These are phyloP conservation scores for Penicillium aurantiogriseum DNA, from an alignment of 2,329 filamentous ascomycete species.

Conservation along the genomic window DNA sequence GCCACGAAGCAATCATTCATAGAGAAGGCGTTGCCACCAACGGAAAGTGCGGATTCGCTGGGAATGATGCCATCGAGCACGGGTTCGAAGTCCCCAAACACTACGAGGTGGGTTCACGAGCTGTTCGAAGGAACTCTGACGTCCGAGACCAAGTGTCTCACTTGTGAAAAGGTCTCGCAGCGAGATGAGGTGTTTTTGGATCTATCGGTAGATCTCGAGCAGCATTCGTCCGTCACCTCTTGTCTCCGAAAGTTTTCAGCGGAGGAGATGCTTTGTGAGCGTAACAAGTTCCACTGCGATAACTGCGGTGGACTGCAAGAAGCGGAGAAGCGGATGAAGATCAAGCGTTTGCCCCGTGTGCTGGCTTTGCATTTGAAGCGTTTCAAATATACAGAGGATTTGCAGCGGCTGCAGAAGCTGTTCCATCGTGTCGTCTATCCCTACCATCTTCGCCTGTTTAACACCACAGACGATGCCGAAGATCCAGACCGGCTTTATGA, in stretches of 20 bases:
- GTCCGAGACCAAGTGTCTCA: conserved; percentile 93
- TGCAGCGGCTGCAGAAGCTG: conserved; percentile 88
- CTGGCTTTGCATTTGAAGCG: conserved; percentile 90
- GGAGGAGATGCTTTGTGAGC: conserved; percentile 96
- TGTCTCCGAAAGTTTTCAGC: conserved; percentile 95
- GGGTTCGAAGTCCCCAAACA: conserved; percentile 58
- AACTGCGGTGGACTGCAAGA: conserved; percentile 95
- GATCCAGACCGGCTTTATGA: conserved; percentile 94
- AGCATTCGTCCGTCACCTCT: conserved; percentile 93
- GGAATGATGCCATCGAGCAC: conserved; percentile 53
- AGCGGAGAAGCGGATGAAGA: conserved; percentile 98
- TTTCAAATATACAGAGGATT: conserved; percentile 97
- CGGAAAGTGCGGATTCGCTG: conserved; percentile 46
- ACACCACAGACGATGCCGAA: conserved; percentile 92
- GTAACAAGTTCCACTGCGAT: conserved; percentile 98
- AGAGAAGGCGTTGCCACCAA: conserved; percentile 52
- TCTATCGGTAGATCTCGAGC: conserved; percentile 89
- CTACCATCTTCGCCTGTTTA: conserved; percentile 93
- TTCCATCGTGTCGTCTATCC: conserved; percentile 97
- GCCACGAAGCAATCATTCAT: conserved; percentile 47
- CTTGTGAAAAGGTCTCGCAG: conserved; percentile 92
- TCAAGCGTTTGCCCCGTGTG: conserved; percentile 89
- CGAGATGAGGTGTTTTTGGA: conserved; percentile 95
- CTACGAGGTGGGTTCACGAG: conserved; percentile 90
- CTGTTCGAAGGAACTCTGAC: conserved; percentile 93